Evolutionary conservation across 257 asterid genomes (phyloP).

Genomic region (Verbascum thapsus): DNA sequence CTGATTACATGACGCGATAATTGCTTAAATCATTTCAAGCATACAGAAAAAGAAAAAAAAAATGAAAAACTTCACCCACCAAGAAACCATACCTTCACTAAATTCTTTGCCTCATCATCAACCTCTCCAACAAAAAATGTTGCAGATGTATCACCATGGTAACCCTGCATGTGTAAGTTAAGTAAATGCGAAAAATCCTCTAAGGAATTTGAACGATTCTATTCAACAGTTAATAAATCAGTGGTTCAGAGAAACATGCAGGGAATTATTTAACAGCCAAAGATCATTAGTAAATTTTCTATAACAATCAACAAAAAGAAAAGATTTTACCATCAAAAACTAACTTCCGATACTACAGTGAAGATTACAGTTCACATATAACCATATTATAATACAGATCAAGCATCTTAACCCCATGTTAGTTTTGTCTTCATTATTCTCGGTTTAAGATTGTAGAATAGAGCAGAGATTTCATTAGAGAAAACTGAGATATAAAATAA

Average conservation of each 20-base stretch:
- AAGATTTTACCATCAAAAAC: slow-evolving; percentile 2
- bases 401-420: slow-evolving; percentile 9
- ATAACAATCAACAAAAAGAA: slow-evolving; percentile 13
- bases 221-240: background rate
- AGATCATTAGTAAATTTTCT: slow-evolving; percentile 3
- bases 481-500: slow-evolving; percentile 10
- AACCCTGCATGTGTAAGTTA: slow-evolving; percentile 59
- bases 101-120: slow-evolving; percentile 72
- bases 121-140: slow-evolving; percentile 88
- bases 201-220: slow-evolving; percentile 21
- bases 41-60: slow-evolving; percentile 4
- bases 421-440: slow-evolving; percentile 10
- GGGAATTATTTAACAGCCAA: background rate
- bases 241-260: slow-evolving; percentile 17
- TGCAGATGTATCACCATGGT: slow-evolving; percentile 98
- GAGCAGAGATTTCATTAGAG: slow-evolving; percentile 9
- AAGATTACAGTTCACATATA: background rate
- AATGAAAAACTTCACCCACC: slow-evolving; percentile 28
- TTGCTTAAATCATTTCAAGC: slow-evolving; percentile 5
- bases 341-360: background rate
- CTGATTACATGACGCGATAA: slow-evolving; percentile 16
- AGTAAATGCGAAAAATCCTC: slow-evolving; percentile 27
- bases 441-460: slow-evolving; percentile 13
- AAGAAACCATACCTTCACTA: slow-evolving; percentile 73
- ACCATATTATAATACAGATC: background rate